phyloP scores from a whole-genome alignment of 805 yeast genomes.

The Pichia sporocuriosa region DNA sequence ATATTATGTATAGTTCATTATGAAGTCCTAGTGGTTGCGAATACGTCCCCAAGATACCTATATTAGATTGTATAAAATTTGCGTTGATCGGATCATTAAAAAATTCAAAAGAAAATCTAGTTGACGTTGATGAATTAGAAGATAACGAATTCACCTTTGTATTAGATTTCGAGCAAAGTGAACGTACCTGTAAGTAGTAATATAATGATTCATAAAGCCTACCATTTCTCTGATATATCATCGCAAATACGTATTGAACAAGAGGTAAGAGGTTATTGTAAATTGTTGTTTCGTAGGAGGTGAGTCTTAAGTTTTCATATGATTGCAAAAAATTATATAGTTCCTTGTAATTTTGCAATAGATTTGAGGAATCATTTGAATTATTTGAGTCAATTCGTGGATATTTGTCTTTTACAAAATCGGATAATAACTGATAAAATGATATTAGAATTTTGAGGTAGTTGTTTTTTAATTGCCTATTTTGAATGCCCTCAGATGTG shows the following conservation, averaged over 20 bases:
- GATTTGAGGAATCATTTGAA: background rate
- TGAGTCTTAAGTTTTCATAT: conserved; percentile 32
- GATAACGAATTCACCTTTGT: background rate
- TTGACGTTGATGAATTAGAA: background rate
- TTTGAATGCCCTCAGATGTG: background rate
- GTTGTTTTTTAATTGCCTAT: background rate
- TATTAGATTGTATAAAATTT: conserved; percentile 13
- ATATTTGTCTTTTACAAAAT: conserved; percentile 27
- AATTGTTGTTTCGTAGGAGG: conserved; percentile 34
- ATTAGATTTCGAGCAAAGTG: background rate
- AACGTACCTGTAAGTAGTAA: conserved; percentile 31
- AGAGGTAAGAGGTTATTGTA: conserved; percentile 33
- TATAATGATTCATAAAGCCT: conserved; percentile 33
- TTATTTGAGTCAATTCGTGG: conserved; percentile 8
- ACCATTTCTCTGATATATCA: conserved; percentile 33
- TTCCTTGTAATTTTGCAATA: background rate
- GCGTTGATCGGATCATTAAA: conserved; percentile 3
- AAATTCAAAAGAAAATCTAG: background rate
- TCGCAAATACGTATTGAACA: conserved; percentile 35
- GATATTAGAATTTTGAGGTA: background rate
- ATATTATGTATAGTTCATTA: conserved; percentile 21
- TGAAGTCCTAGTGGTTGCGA: conserved; percentile 3
- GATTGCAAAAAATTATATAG: conserved; percentile 31
- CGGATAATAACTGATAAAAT: conserved; percentile 32
- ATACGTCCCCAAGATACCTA: conserved; percentile 21